Evolutionary conservation across 495 filamentous ascomycete species (phyloP).

Genomic region (Gamarada debralockiae): DNA sequence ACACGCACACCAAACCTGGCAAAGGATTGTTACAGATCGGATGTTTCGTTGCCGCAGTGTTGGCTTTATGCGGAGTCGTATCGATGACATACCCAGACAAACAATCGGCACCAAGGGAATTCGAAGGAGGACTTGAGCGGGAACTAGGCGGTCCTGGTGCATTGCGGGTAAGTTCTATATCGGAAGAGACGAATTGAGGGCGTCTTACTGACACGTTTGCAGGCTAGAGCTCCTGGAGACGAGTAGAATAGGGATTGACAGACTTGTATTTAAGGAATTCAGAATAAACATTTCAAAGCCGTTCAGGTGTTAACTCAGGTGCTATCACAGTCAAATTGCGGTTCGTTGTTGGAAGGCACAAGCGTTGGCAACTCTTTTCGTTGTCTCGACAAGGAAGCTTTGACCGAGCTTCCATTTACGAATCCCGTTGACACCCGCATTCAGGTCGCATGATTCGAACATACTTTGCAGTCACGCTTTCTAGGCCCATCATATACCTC

Average conservation of each 20-base stretch:
- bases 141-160: constrained; percentile 74
- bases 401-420: too few relatives aligned
- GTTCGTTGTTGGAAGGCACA: too few relatives aligned
- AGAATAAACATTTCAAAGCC: not conserved
- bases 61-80: constrained; percentile 67
- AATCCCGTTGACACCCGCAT: too few relatives aligned
- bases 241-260: not conserved
- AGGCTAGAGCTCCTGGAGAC: constrained; percentile 26
- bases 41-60: constrained; percentile 64
- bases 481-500: too few relatives aligned
- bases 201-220: constrained; percentile 4
- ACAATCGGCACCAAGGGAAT: constrained; percentile 71
- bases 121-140: constrained; percentile 74
- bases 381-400: too few relatives aligned
- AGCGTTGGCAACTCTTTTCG: too few relatives aligned
- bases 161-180: constrained; percentile 36
- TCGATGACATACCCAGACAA: constrained; percentile 81
- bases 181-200: not conserved
- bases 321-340: too few relatives aligned
- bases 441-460: too few relatives aligned
- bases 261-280: constrained; percentile 22
- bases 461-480: too few relatives aligned
- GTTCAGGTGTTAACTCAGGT: too few relatives aligned
- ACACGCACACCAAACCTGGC: constrained; percentile 73
- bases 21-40: constrained; percentile 73